phyloP scores from a whole-genome alignment of 352 stramenopile species.

The Saprolegnia diclina region DNA sequence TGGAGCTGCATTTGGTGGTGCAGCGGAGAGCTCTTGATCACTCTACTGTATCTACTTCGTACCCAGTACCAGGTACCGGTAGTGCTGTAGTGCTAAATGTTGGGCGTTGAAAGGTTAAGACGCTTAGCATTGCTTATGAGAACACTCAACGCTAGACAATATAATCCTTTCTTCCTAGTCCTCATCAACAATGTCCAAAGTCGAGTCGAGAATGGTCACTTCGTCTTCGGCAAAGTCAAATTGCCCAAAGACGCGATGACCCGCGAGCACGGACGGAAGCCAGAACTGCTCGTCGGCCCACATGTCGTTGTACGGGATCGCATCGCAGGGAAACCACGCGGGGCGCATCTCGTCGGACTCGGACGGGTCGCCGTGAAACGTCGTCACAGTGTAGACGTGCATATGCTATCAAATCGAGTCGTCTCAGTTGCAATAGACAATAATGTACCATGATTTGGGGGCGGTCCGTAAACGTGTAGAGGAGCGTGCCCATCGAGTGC shows the following conservation, averaged over 20 bases:
- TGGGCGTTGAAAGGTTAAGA: too few relatives aligned
- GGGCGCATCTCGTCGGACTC: slow-evolving; percentile 87
- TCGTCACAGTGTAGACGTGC: slow-evolving; percentile 64
- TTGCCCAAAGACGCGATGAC: slow-evolving; percentile 52
- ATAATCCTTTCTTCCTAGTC: too few relatives aligned
- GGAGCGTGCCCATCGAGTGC: slow-evolving; percentile 34
- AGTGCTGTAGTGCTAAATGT: too few relatives aligned
- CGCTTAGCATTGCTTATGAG: too few relatives aligned
- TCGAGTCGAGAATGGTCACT: slow-evolving; percentile 50
- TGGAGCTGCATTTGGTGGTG: too few relatives aligned
- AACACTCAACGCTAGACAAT: too few relatives aligned
- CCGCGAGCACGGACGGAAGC: slow-evolving; percentile 64
- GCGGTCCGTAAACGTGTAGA: slow-evolving; percentile 55
- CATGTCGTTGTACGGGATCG: slow-evolving; percentile 72
- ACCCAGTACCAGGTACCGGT: too few relatives aligned
- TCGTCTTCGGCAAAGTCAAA: slow-evolving; percentile 70
- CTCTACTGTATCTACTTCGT: too few relatives aligned
- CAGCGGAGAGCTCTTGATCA: too few relatives aligned
- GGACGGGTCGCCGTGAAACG: slow-evolving; percentile 55
- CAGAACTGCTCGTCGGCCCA: slow-evolving; percentile 79
- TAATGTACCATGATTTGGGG: slow-evolving; percentile 46
- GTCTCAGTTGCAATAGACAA: too few relatives aligned
- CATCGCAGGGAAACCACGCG: slow-evolving; percentile 53
- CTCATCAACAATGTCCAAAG: background rate
- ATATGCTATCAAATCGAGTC: slow-evolving; percentile 43